Base-by-base conservation (phyloP, 208 protist species). In the Leishmania braziliensis region DNA sequence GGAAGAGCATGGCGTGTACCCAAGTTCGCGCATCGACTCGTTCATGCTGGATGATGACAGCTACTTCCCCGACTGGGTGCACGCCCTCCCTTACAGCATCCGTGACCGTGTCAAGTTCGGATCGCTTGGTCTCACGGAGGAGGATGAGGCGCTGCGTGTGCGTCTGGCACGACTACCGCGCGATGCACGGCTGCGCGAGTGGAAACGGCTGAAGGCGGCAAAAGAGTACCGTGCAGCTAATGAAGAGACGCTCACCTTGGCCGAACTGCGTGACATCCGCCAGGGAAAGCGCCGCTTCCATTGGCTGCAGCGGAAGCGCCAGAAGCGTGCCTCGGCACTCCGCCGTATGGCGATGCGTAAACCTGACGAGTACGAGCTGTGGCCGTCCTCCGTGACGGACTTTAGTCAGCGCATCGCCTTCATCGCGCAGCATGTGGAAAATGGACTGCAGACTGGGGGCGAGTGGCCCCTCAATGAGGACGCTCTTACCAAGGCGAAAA, bases 21-120 rank as follows among this genome's bases (percentile, higher is more conserved):
- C 95, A 29, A 84, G 80, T 1, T 80, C 86, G 16, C 89, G 95
- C 14, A 89, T 98, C 26, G 95, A 98, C 80, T 91, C 95, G 2
- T 98, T 92, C 79, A 97, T 98, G 93, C 82, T 98, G 33, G 92
- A 95, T 65, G 91, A 98, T 81, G 93, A 95, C 68, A 87, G 82
- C 16, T 94, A 93, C 84, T 98, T 97, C 83, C 95, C 95, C 0
- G 84, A 83, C 0, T 98, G 95, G 93, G 95, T 97, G 54, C 80
- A 94, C 46, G 93, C 87, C n/a, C 86, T 98, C 39, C 92, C 92
- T 18, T 95, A 96, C 83, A 89, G 87, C 36, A 82, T 98, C 39
- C 92, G 95, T 12, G 95, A 98, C 82, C 92, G 91, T 51, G 95
- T 98, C 26, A 96, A 96, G 86, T 98, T 92, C 79, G 95, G 95